Base-by-base conservation (phyloP, 345 rosid genomes). In the Pugionium dolabratum region DNA sequence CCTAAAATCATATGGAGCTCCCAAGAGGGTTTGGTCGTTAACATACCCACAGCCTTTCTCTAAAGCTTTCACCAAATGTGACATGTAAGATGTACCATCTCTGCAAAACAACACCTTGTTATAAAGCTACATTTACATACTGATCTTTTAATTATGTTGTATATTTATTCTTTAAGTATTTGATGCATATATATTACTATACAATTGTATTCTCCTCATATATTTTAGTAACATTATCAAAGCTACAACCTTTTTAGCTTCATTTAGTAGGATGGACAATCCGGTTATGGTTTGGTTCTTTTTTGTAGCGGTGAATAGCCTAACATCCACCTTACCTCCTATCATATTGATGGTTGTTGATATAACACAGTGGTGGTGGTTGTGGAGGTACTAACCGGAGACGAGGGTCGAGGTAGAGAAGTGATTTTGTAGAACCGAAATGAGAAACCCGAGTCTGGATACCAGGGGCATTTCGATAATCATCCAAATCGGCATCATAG, bases 1-100 rank as follows among this genome's bases (percentile, higher is more conserved):
- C 44, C 98, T 84, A 53, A 87, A 93, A 67, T 90, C 98, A 18
- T 93, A 93, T 1, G 98, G 97, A 47, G 98, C 96, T 68, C 94
- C 97, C 0, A 85, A 79, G 7, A 93, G 65, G 34, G 78, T 87
- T 62, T 82, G 73, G 8, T 85, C 90, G 52, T 72, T 66, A 2
- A 78, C 78, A 50, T 93, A 90, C 10, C 97, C 98, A 0, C 75
- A 48, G 0, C 64, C 62, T 59, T 71, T 11, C 43, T 84, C 81
- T 31, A 93, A 75, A 34, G 91, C 81, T 41, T 81, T 67, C 66
- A 90, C 96, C 6, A 88, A 62, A 18, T 79, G 79, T 39, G 72
- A 78, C 96, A 93, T 93, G 87, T 90, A 90, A 25, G 79, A 59
- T 26, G 97, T 80, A 6, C 58, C 69, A 35, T 56, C 67, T 62